Percentiles rank a stretch among this genome's conserved stretches.
phyloP scores from a whole-genome alignment of 305 asterid genomes.

The Caryopteris hybrid region DNA sequence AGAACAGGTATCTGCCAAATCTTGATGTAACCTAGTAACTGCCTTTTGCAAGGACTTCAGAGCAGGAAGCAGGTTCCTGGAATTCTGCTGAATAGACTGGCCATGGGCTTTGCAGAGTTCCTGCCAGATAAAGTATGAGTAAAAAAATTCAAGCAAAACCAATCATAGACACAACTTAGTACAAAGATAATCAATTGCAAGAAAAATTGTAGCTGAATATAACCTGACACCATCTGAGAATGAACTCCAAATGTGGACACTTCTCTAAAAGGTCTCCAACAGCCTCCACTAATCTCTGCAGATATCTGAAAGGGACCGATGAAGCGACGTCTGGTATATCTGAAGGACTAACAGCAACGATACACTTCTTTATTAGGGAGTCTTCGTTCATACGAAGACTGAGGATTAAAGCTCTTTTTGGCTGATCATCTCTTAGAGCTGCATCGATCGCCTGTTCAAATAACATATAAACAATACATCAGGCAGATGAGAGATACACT shows the following conservation, averaged over 20 bases:
- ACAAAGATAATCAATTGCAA: not conserved
- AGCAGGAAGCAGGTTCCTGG: slow-evolving; percentile 77
- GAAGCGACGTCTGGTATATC: slow-evolving; percentile 86
- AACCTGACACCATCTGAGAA: slow-evolving; percentile 94
- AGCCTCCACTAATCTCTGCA: slow-evolving; percentile 84
- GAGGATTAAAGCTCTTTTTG: slow-evolving; percentile 73
- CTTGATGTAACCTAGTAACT: slow-evolving; percentile 76
- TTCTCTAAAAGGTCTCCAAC: slow-evolving; percentile 83
- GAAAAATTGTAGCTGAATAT: slow-evolving; percentile 1
- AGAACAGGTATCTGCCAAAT: slow-evolving; percentile 85
- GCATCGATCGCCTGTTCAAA: slow-evolving; percentile 72
- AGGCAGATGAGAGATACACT: not conserved
- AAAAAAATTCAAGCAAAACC: not conserved
- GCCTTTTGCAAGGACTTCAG: slow-evolving; percentile 84
- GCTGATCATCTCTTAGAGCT: slow-evolving; percentile 65
- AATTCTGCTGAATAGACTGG: slow-evolving; percentile 68
- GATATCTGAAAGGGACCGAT: slow-evolving; percentile 66
- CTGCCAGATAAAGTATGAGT: slow-evolving; percentile 28
- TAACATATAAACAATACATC: slow-evolving; percentile 10
- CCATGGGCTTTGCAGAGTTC: slow-evolving; percentile 83
- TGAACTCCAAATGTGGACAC: slow-evolving; percentile 85
- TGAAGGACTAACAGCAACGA: slow-evolving; percentile 55
- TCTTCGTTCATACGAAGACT: slow-evolving; percentile 95
- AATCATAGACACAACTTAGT: not conserved
- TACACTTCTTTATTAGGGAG: slow-evolving; percentile 73